Percentiles rank a stretch among this genome's conserved stretches.
phyloP scores from a whole-genome alignment of 2,329 filamentous ascomycete genomes.

The Trichoderma pleuroti region DNA sequence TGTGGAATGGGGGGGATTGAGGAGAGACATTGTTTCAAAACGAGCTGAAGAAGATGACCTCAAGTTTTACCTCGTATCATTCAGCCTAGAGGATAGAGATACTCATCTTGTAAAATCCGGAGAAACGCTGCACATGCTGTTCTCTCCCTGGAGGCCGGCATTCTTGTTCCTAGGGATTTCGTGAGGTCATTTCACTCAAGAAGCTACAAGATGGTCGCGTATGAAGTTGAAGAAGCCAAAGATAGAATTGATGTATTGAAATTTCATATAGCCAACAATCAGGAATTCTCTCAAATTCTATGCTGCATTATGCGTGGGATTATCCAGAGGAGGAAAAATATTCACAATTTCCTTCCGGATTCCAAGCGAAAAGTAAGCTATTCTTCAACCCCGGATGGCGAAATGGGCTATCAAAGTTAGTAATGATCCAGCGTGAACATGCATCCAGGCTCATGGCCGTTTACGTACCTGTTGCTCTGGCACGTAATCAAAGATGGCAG shows the following conservation, averaged over 20 bases:
- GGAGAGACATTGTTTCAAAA: not conserved
- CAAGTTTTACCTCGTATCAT: too few species aligned
- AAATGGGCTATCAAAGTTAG: not conserved
- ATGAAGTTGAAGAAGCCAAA: too few species aligned
- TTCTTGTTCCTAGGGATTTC: too few species aligned
- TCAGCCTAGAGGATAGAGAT: too few species aligned
- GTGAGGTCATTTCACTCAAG: too few species aligned
- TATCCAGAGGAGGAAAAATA: not conserved
- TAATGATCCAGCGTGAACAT: not conserved
- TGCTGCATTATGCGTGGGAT: not conserved
- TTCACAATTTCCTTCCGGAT: not conserved
- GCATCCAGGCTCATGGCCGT: not conserved
- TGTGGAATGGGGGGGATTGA: not conserved
- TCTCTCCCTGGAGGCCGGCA: too few species aligned
- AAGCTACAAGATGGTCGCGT: too few species aligned
- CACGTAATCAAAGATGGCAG: not conserved
- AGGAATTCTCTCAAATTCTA: not conserved
- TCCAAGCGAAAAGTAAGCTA: not conserved
- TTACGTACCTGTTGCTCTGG: not conserved
- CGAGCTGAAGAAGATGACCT: not conserved
- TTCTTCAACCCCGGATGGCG: not conserved
- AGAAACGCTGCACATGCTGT: too few species aligned
- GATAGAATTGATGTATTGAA: too few species aligned
- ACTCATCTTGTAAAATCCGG: too few species aligned
- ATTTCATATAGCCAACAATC: not conserved